A percentile compares a stretch with the other conserved stretches of the same genome.
phyloP scores from a whole-genome alignment of 371 early-diverging fungal genomes.

The Nosema muscidifuracis region DNA sequence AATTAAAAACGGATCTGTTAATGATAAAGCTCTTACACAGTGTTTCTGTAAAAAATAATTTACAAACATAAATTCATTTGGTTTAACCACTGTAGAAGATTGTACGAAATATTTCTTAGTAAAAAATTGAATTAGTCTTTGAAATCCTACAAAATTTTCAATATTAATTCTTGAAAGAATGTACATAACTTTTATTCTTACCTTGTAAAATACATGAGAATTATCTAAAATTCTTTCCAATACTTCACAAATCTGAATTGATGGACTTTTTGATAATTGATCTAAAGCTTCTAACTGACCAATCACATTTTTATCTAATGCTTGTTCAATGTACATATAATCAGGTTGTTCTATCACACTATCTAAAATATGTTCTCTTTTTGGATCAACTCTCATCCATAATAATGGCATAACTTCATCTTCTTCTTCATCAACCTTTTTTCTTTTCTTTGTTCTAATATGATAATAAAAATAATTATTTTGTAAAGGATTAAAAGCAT shows the following conservation, averaged over 20 bases:
- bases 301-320: conserved; percentile 82
- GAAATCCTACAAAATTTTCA: conserved; percentile 67
- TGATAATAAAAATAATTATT: conserved; percentile 54
- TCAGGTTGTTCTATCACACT: conserved; percentile 81
- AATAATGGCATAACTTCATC: conserved; percentile 69
- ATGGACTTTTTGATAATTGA: conserved; percentile 32
- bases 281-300: conserved; percentile 74
- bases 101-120: conserved; percentile 61
- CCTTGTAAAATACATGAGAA: conserved; percentile 71
- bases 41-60: conserved; percentile 62
- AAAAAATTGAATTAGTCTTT: conserved; percentile 63
- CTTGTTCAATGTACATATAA: conserved; percentile 87
- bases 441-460: conserved; percentile 47
- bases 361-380: conserved; percentile 79
- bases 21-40: conserved; percentile 51
- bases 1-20: conserved; percentile 38
- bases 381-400: conserved; percentile 90
- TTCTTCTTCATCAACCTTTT: conserved; percentile 53
- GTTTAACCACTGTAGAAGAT: conserved; percentile 60
- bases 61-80: conserved; percentile 60
- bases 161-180: conserved; percentile 69
- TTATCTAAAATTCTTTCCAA: conserved; percentile 67
- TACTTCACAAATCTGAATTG: conserved; percentile 25
- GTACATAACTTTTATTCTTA: conserved; percentile 27
- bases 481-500: conserved; percentile 35